Conservation (phyloP, 2,329 filamentous ascomycete species). For the Epichloe uncinata region DNA sequence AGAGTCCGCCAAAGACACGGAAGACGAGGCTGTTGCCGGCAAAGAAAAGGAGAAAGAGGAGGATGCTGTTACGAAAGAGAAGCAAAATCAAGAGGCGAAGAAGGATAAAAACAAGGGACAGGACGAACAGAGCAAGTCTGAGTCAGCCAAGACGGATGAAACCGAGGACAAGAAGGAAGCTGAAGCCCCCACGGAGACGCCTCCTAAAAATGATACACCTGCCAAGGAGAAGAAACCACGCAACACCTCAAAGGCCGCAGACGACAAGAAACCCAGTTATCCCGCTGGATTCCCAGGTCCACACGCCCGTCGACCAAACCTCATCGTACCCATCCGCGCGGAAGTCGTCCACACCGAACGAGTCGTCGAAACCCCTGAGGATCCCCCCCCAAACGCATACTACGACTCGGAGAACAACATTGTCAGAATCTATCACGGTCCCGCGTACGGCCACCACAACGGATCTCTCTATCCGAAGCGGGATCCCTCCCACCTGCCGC, state of each 20-base stretch:
- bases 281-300: constrained; percentile 17
- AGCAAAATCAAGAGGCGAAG: constrained; percentile 9
- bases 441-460: constrained; percentile 38
- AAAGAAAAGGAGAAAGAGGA: constrained; percentile 7
- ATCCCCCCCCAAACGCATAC: constrained; percentile 49
- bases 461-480: constrained; percentile 31
- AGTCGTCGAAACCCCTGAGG: constrained; percentile 35
- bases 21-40: constrained; percentile 6
- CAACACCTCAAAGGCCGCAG: constrained; percentile 3
- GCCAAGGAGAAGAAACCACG: constrained; percentile 5
- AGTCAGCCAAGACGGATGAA: constrained; percentile 7
- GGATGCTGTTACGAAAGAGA: background rate
- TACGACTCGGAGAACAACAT: constrained; percentile 39
- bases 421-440: constrained; percentile 44
- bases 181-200: background rate
- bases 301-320: constrained; percentile 25
- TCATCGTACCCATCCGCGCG: constrained; percentile 33
- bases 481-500: constrained; percentile 14
- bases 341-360: constrained; percentile 43
- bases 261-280: constrained; percentile 12
- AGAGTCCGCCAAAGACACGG: constrained; percentile 12
- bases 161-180: constrained; percentile 3
- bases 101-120: background rate
- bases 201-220: background rate
- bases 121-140: constrained; percentile 7